Percentiles rank a stretch among this genome's conserved stretches.
phyloP scores from a whole-genome alignment of 495 filamentous ascomycete species.

The Xylaria cubensis region DNA sequence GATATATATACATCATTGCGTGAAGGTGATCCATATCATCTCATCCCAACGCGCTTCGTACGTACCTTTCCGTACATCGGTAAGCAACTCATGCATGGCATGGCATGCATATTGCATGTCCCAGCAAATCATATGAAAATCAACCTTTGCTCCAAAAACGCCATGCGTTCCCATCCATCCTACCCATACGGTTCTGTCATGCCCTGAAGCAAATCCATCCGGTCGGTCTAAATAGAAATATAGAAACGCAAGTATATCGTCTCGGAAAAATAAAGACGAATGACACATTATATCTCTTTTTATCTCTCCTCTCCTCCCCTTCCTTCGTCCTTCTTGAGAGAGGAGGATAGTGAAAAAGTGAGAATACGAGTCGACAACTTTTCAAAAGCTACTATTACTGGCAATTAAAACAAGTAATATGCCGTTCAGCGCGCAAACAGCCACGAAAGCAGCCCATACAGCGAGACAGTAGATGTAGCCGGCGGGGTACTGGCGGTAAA shows the following conservation, averaged over 20 bases:
- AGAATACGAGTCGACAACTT: not conserved
- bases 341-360: not conserved
- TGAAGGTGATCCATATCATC: not conserved
- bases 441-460: conserved; percentile 53
- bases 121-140: not conserved
- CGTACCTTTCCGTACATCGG: not conserved
- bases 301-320: no score
- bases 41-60: not conserved
- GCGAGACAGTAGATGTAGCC: conserved; percentile 49
- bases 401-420: conserved; percentile 57
- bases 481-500: conserved; percentile 51
- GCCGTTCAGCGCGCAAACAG: conserved; percentile 57
- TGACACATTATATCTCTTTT: no score
- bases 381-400: conserved; percentile 47
- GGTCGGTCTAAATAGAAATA: not conserved
- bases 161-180: conserved; percentile 3
- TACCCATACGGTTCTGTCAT: not conserved
- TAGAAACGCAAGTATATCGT: not conserved
- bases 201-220: not conserved
- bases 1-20: not conserved
- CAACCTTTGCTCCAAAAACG: conserved; percentile 9
- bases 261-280: not conserved
- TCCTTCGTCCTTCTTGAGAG: no score
- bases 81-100: not conserved
- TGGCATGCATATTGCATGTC: not conserved